Evolutionary conservation across 2,329 filamentous ascomycete species (phyloP), one percentile per base, ranked within the genome.

Genomic region (Botrytis byssoidea): DNA sequence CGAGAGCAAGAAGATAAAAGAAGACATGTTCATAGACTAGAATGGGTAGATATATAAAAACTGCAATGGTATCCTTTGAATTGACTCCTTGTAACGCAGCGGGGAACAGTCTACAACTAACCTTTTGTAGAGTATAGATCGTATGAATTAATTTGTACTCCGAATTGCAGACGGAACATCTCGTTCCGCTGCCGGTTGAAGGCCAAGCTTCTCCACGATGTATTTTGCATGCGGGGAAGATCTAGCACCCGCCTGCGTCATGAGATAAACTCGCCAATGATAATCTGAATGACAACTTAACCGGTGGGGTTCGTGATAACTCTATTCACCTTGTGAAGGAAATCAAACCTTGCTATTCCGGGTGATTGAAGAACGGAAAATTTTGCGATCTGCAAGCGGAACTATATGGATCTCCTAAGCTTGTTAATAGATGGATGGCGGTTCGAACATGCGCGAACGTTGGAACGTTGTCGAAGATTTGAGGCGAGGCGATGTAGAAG

Each of bases 151-250:
- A 4, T 37, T n/a, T 67, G 32, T 40, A 68, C 25, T 68, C 32
- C 46, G 25, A 6, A 51, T 81, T 81, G n/a, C 77, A 85, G 75
- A 83, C 70, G 70, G 70, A 72, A 72, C 48, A 60, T 59, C 48
- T 68, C 25, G 9, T 74, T 72, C 70, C 70, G 70, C 61, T 37
- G 61, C 61, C 48, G 55, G 44, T 35, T 68, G 48, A 46, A 44
- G 7, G 48, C 46, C 42, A 72, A 72, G 40, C 48, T 57, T 67
- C 55, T 37, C 40, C 37, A 57, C n/a, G 46, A 72, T 72, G n/a
- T 29, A 46, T 59, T 60, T 42, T 68, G 22, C 25, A 25, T 68
- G 70, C 70, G 70, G 70, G 70, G 63, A 72, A 68, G 63, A 37
- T 72, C 63, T 29, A 48, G n/a, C 46, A 71, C n/a, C 48, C 61